phyloP scores from a whole-genome alignment of 2,329 filamentous ascomycete genomes.

The Ceratocystis alfenasii region DNA sequence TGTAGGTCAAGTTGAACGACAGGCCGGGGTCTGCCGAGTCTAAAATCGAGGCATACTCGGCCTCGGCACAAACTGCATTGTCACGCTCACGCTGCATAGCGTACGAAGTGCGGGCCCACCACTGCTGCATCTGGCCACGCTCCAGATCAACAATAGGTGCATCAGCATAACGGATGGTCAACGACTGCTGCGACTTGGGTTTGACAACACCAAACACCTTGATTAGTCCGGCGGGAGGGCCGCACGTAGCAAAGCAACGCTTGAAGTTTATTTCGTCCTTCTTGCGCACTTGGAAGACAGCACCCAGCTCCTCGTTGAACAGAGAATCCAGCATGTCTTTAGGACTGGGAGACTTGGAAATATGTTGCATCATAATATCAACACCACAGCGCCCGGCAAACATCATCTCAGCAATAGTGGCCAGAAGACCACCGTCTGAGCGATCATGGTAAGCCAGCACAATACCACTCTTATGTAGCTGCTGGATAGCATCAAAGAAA shows the following conservation, averaged over 20 bases:
- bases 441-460: constrained; percentile 92
- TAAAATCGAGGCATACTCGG: constrained; percentile 63
- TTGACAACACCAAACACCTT: constrained; percentile 72
- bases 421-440: constrained; percentile 85
- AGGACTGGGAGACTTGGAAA: constrained; percentile 49
- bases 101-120: constrained; percentile 79
- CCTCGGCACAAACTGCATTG: constrained; percentile 74
- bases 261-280: constrained; percentile 75
- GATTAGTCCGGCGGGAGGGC: constrained; percentile 68
- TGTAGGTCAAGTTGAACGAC: constrained; percentile 69
- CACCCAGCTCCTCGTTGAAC: constrained; percentile 94
- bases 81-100: constrained; percentile 85
- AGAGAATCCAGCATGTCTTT: constrained; percentile 61
- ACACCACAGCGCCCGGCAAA: constrained; percentile 87
- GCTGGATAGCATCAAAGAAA: constrained; percentile 74
- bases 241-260: constrained; percentile 80
- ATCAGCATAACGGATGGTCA: constrained; percentile 62
- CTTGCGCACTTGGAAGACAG: constrained; percentile 87
- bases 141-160: constrained; percentile 56
- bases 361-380: constrained; percentile 69
- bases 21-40: constrained; percentile 73
- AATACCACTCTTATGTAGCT: constrained; percentile 46
- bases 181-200: constrained; percentile 55
- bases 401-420: constrained; percentile 92
- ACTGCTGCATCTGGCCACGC: constrained; percentile 65